A percentile compares a stretch with the other conserved stretches of the same genome.
Evolutionary conservation across 352 stramenopile genomes (phyloP).

Genomic region (Pythium plurisporium): DNA sequence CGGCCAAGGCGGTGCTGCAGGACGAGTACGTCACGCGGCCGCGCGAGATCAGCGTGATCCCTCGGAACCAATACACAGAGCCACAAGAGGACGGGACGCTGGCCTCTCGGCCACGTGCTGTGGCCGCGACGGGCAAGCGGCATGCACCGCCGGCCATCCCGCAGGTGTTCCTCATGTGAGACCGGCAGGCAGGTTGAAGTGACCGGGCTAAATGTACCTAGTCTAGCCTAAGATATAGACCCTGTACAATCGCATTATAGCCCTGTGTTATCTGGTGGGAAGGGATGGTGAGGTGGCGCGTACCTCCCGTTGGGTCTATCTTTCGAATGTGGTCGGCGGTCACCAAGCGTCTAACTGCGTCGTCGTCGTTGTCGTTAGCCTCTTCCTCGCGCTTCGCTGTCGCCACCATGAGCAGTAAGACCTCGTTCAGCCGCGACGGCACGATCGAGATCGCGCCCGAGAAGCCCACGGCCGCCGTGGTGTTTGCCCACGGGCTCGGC

Average conservation of each 20-base stretch:
- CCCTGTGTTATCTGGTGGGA: background rate
- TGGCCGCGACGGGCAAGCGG: conserved; percentile 33
- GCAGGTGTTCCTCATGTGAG: conserved; percentile 72
- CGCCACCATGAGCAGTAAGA: conserved; percentile 19
- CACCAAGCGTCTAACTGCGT: conserved; percentile 1
- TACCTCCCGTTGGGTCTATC: background rate
- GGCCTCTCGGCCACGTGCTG: conserved; percentile 2
- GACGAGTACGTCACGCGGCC: conserved; percentile 66
- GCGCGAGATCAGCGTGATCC: conserved; percentile 54
- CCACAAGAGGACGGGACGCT: background rate
- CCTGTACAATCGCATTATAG: background rate
- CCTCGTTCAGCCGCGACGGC: conserved; percentile 18
- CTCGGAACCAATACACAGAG: conserved; percentile 22
- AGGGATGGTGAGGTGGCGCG: background rate
- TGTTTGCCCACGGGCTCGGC: conserved; percentile 90
- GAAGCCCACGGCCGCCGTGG: conserved; percentile 29
- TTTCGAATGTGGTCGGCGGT: conserved; percentile 4
- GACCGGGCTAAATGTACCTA: background rate
- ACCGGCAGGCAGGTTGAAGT: background rate
- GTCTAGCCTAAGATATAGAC: background rate
- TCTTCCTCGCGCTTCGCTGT: background rate
- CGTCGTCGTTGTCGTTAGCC: no score
- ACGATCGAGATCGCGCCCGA: conserved; percentile 31
- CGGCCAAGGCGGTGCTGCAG: conserved; percentile 58
- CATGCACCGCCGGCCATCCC: conserved; percentile 36